These are phyloP conservation scores for Starmerella ratchasimensis DNA, from an alignment of 805 yeast genomes.

Conservation along the genomic window DNA sequence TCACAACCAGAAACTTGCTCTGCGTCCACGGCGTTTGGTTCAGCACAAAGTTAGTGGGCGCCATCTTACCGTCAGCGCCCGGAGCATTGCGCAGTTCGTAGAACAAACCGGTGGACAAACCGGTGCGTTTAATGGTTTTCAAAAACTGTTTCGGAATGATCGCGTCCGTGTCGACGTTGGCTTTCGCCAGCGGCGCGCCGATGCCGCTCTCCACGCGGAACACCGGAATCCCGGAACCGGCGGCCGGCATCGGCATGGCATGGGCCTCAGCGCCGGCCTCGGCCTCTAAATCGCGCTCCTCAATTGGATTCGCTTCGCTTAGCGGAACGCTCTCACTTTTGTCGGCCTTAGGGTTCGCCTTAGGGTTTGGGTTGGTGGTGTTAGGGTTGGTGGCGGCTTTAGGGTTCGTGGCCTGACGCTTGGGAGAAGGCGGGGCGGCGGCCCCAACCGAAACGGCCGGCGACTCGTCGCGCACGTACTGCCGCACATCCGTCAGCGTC, in stretches of 20 bases:
- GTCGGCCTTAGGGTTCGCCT: slow-evolving; percentile 28
- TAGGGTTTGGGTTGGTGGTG: neutral
- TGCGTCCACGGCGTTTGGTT: slow-evolving; percentile 71
- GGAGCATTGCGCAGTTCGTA: slow-evolving; percentile 74
- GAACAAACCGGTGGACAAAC: slow-evolving; percentile 75
- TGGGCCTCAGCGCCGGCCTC: slow-evolving; percentile 24
- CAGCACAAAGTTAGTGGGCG: slow-evolving; percentile 76
- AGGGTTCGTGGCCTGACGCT: neutral
- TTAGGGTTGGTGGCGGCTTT: neutral
- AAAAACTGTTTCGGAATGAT: slow-evolving; percentile 97
- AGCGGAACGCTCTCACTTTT: slow-evolving; percentile 30
- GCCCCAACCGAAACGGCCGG: slow-evolving; percentile 27
- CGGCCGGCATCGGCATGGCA: slow-evolving; percentile 20
- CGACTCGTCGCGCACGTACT: slow-evolving; percentile 35
- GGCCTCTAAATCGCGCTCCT: slow-evolving; percentile 36
- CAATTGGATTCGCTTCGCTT: slow-evolving; percentile 44
- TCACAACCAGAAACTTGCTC: slow-evolving; percentile 73
- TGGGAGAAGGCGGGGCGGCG: slow-evolving; percentile 24
- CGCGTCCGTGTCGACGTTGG: slow-evolving; percentile 96
- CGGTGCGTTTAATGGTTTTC: slow-evolving; percentile 95
- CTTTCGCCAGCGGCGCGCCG: slow-evolving; percentile 88
- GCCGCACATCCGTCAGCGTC: slow-evolving; percentile 80
- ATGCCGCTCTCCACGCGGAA: slow-evolving; percentile 66
- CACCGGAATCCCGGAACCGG: slow-evolving; percentile 51
- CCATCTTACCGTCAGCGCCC: slow-evolving; percentile 40